Percentiles rank a stretch among this genome's conserved stretches.
phyloP scores from a whole-genome alignment of 2,329 filamentous ascomycete species.

The Colletotrichum sp. region DNA sequence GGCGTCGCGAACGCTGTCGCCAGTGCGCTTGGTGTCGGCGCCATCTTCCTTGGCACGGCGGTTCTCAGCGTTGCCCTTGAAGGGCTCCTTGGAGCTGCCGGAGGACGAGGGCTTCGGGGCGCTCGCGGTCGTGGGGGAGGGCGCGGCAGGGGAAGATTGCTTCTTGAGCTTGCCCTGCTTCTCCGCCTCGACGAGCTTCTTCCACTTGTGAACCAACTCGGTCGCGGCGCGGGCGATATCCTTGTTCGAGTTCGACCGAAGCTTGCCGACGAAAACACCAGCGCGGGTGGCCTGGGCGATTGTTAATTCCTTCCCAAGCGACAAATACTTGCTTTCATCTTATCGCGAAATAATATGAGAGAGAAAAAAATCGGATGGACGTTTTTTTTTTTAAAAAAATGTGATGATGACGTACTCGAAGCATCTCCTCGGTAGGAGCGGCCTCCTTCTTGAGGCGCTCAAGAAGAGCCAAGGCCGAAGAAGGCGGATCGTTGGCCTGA shows the following conservation, averaged over 20 bases:
- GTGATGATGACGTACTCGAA: slow-evolving; percentile 66
- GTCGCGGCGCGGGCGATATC: slow-evolving; percentile 78
- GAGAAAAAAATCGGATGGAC: not conserved
- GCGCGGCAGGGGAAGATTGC: slow-evolving; percentile 47
- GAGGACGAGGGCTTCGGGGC: slow-evolving; percentile 49
- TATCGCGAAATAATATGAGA: not conserved
- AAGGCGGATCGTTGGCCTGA: slow-evolving; percentile 73
- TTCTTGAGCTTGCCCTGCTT: slow-evolving; percentile 51
- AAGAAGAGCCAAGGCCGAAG: slow-evolving; percentile 76
- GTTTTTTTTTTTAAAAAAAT: not conserved
- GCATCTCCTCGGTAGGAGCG: slow-evolving; percentile 84
- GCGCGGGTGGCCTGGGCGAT: slow-evolving; percentile 76
- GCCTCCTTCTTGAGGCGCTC: slow-evolving; percentile 81
- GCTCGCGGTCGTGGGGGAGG: slow-evolving; percentile 55
- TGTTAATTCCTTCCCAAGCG: not conserved
- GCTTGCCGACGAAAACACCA: slow-evolving; percentile 86
- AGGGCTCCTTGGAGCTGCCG: slow-evolving; percentile 41
- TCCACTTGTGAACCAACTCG: slow-evolving; percentile 89
- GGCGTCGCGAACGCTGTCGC: slow-evolving; percentile 75
- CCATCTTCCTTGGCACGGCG: slow-evolving; percentile 80
- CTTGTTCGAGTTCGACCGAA: slow-evolving; percentile 77
- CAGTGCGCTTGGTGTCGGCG: slow-evolving; percentile 78
- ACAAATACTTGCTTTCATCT: not conserved
- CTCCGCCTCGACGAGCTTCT: slow-evolving; percentile 74
- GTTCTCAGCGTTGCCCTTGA: slow-evolving; percentile 74